Conservation (phyloP, 306 rosid genomes). For the Boehmeria nivea region DNA sequence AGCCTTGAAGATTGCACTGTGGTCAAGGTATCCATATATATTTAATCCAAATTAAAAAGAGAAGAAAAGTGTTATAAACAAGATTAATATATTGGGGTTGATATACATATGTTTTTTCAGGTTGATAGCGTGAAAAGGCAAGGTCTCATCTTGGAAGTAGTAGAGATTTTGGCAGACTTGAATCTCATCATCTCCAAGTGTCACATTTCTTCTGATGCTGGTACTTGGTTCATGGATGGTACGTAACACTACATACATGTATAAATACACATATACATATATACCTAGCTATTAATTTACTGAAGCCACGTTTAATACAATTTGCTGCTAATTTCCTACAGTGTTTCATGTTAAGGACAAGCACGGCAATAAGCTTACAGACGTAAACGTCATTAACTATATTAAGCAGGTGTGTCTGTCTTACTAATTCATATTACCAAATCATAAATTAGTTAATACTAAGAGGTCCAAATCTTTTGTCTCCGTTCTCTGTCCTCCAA, state of each 20-base stretch:
- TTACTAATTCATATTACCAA: too few species aligned
- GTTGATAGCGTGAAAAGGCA: constrained; percentile 64
- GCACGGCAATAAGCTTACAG: too few species aligned
- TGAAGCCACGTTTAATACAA: too few species aligned
- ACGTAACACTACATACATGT: neutral
- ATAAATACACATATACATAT: neutral
- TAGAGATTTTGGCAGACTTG: constrained; percentile 64
- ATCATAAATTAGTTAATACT: too few species aligned
- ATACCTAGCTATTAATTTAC: too few species aligned
- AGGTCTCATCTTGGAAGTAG: constrained; percentile 66
- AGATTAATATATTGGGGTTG: neutral
- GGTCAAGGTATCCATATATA: constrained; percentile 40
- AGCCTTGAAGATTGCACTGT: constrained; percentile 59
- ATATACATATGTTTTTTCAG: constrained; percentile 18
- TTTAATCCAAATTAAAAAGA: neutral
- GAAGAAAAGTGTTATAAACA: too few species aligned
- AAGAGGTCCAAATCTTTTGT: too few species aligned
- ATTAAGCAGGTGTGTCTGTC: too few species aligned
- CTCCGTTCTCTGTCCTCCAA: too few species aligned
- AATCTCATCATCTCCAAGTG: constrained; percentile 62
- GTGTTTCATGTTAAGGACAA: constrained; percentile 62
- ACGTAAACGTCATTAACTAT: too few species aligned
- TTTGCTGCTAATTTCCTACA: too few species aligned
- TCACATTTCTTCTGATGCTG: constrained; percentile 63
- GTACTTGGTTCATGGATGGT: constrained; percentile 87